These are phyloP conservation scores for Dendrobium catenatum DNA, from an alignment of 106 monocot genomes.

Conservation along the genomic window DNA sequence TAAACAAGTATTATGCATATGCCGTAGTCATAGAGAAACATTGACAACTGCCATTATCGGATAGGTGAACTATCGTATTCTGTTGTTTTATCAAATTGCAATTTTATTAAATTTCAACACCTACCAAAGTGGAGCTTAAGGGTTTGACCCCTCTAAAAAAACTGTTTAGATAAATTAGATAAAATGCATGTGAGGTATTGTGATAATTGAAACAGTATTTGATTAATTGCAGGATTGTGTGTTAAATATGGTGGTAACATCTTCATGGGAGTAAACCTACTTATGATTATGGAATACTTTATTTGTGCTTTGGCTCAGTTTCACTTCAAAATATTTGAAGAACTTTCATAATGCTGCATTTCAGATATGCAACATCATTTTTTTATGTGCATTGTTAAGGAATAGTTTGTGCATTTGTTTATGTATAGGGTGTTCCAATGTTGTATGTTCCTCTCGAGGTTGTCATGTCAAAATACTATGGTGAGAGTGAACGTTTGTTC, in stretches of 20 bases:
- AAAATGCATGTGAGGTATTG: no score
- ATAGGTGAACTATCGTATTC: no score
- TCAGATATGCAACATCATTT: neutral
- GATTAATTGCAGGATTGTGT: neutral
- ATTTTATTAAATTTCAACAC: no score
- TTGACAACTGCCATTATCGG: no score
- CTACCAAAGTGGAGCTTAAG: no score
- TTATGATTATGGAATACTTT: neutral
- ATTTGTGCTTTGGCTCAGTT: neutral
- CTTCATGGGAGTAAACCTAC: neutral
- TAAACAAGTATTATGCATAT: no score
- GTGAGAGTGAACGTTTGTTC: constrained; percentile 87
- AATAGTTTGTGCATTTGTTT: neutral
- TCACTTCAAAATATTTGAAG: neutral
- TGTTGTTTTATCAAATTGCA: no score
- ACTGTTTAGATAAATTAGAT: no score
- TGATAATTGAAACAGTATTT: no score
- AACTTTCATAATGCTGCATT: neutral
- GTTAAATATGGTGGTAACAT: neutral
- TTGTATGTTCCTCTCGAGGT: constrained; percentile 94
- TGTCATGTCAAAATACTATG: constrained; percentile 97
- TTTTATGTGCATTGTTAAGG: neutral
- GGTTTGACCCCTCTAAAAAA: no score
- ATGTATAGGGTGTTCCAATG: constrained; percentile 64
- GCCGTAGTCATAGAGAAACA: no score